Conservation (phyloP, 768 basidiomycete species). For the Gyrodon lividus region DNA sequence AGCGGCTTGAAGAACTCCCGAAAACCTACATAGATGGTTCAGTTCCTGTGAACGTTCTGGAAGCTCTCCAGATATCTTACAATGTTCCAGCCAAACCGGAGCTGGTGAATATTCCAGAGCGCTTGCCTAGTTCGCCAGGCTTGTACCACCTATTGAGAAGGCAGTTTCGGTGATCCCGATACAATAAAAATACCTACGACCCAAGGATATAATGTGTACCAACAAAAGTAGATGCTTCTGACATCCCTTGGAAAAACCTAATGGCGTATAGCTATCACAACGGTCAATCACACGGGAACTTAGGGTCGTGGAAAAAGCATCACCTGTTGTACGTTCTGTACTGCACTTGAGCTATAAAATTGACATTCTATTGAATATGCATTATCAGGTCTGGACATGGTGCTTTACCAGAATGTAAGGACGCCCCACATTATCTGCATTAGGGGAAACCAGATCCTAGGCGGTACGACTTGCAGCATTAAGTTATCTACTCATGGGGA, state of each 20-base stretch:
- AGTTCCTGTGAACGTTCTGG: neutral
- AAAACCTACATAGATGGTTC: conserved; percentile 43
- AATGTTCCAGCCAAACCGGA: conserved; percentile 61
- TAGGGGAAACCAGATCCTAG: conserved; percentile 63
- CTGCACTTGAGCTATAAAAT: conserved; percentile 50
- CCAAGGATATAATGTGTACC: conserved; percentile 74
- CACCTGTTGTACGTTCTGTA: conserved; percentile 57
- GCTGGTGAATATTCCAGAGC: conserved; percentile 70
- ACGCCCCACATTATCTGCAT: conserved; percentile 68
- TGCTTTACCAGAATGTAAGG: conserved; percentile 57
- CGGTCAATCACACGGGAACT: neutral
- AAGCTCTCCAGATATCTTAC: conserved; percentile 32
- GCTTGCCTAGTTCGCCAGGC: conserved; percentile 65
- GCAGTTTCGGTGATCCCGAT: neutral
- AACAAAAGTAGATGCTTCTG: conserved; percentile 75
- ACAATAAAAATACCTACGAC: conserved; percentile 44
- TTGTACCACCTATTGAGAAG: conserved; percentile 59
- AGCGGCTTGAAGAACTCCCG: conserved; percentile 61
- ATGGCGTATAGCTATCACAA: conserved; percentile 57
- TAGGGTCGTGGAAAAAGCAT: neutral
- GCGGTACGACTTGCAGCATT: conserved; percentile 60
- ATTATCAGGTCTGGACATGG: neutral
- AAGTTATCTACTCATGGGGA: conserved; percentile 49
- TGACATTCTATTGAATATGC: neutral
- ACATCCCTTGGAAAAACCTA: conserved; percentile 70